These are phyloP conservation scores for Fomitopsis pulvina DNA, from an alignment of 768 basidiomycete genomes.

Conservation along the genomic window DNA sequence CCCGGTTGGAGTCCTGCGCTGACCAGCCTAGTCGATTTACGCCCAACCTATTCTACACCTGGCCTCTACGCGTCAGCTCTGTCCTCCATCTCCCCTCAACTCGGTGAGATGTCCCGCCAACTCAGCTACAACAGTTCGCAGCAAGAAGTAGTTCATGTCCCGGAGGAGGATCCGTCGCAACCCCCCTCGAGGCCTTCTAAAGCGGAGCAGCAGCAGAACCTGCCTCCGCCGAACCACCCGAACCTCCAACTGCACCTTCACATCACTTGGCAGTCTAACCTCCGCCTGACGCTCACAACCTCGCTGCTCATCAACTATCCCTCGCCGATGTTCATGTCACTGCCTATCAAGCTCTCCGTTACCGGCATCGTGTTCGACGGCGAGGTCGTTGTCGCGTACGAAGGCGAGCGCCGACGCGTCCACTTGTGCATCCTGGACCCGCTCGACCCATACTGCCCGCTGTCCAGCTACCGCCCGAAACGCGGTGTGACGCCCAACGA, in stretches of 20 bases:
- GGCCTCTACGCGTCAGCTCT: slow-evolving; percentile 21
- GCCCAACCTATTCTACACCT: slow-evolving; percentile 20
- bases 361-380: slow-evolving; percentile 83
- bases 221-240: slow-evolving; percentile 37
- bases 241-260: slow-evolving; percentile 88
- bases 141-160: not conserved
- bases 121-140: not conserved
- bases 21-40: slow-evolving; percentile 19
- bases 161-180: not conserved
- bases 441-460: slow-evolving; percentile 75
- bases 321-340: slow-evolving; percentile 91
- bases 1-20: slow-evolving; percentile 31
- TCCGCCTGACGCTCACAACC: slow-evolving; percentile 85
- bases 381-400: slow-evolving; percentile 87
- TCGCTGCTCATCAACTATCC: slow-evolving; percentile 97
- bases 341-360: slow-evolving; percentile 91
- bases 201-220: slow-evolving; percentile 4
- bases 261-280: slow-evolving; percentile 80
- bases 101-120: not conserved
- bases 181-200: slow-evolving; percentile 9
- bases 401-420: slow-evolving; percentile 72
- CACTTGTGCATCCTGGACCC: slow-evolving; percentile 90
- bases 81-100: slow-evolving; percentile 7
- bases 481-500: slow-evolving; percentile 28
- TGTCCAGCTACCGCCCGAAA: slow-evolving; percentile 31